Evolutionary conservation across 2,329 filamentous ascomycete genomes (phyloP), one percentile per base, ranked within the genome.

Genomic region (Pezicula neosporulosa): DNA sequence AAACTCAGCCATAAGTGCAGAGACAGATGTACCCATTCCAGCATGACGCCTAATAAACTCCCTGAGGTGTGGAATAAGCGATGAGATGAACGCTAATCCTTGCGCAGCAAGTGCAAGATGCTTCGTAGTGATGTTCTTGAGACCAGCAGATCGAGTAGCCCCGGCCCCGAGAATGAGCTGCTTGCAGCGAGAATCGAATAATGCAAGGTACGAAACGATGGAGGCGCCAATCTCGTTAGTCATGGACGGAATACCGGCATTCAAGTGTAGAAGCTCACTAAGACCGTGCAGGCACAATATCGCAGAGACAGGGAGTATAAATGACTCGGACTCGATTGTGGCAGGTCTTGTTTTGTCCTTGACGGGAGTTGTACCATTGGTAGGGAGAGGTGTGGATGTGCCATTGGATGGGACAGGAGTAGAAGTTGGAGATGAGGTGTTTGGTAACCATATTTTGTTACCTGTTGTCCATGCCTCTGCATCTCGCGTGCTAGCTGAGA

Each of bases 61-160:
- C 42, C 93, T 85, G 27, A 97, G 80, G 65, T 97, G 92, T 0
- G 94, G 93, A 4, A 96, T 86, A 2, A 97, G 76, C 0, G 90
- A 85, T 21, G 92, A 88, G 43, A 96, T 84, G 67, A 99, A 97
- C 42, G 87, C 87, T 18, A 97, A 72, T 0, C 92, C 89, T 68
- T 97, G 93, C 0, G 89, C 92, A 2, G 94, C 92, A 16, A 97
- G 82, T 0, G 94, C 92, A 2, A 99, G 80, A 70, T 99, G 93
- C 62, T 94, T 94, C 0, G 94, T 96, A 0, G 90, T 96, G 67
- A 99, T 99, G 64, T 97, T 97, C 68, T 91, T 96, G 18, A 99
- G 76, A 0, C 93, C 93, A 1, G 92, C 94, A 21, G 88, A 91
- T 35, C 84, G 80, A 5, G 90, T 97, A 4, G 94, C 94, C 4